Percentiles rank a stretch among this genome's conserved stretches.
phyloP scores from a whole-genome alignment of 495 filamentous ascomycete species.

The Immersiella caudata region DNA sequence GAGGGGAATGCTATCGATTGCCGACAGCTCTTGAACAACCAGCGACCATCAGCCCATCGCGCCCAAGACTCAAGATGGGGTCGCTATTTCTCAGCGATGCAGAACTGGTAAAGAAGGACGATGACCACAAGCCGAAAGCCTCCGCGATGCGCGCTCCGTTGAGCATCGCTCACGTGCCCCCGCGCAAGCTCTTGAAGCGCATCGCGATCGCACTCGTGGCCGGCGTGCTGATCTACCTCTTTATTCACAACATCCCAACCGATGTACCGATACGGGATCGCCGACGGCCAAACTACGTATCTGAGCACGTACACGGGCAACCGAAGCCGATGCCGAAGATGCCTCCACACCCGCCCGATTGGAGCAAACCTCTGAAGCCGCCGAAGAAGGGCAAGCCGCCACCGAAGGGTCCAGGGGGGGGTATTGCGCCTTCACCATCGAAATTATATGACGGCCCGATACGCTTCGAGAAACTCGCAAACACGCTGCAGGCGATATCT shows the following conservation, averaged over 20 bases:
- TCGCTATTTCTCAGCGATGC: conserved; percentile 47
- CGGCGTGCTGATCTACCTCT: conserved; percentile 43
- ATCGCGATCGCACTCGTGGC: conserved; percentile 36
- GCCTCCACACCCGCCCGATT: conserved; percentile 18
- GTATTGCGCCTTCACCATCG: conserved; percentile 17
- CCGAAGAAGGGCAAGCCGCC: conserved; percentile 5
- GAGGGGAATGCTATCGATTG: neutral
- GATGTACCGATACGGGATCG: conserved; percentile 36
- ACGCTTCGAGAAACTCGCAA: conserved; percentile 40
- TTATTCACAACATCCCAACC: conserved; percentile 48
- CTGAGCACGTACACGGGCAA: conserved; percentile 24
- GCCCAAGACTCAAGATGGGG: conserved; percentile 38
- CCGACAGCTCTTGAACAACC: neutral
- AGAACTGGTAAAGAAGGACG: conserved; percentile 54
- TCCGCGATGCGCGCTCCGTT: conserved; percentile 34
- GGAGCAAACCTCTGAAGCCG: conserved; percentile 10
- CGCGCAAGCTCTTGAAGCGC: conserved; percentile 45
- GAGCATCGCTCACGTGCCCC: conserved; percentile 34
- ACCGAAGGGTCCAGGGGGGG: neutral
- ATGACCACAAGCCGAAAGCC: conserved; percentile 47
- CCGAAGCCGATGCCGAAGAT: conserved; percentile 28
- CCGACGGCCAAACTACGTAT: conserved; percentile 33
- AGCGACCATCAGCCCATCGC: neutral
- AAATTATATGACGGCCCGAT: conserved; percentile 45
- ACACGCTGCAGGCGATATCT: conserved; percentile 43